A percentile compares a stretch with the other conserved stretches of the same genome.
These are phyloP conservation scores for Euphrasia confusa DNA, from an alignment of 257 asterid species.

Conservation along the genomic window DNA sequence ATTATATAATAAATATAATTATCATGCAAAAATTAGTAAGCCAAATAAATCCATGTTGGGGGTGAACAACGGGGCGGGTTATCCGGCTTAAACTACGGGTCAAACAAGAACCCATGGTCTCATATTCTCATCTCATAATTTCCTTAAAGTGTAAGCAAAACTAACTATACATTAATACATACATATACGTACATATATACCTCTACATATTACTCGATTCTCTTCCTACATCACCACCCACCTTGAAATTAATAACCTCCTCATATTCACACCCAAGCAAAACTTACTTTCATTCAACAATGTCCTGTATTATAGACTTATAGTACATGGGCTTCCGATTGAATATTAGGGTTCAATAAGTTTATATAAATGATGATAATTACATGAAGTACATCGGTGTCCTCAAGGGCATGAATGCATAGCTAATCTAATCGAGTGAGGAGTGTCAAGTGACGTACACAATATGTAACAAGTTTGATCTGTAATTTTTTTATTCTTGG, in stretches of 20 bases:
- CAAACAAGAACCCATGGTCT: constrained; percentile 56
- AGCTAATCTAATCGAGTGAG: too few species aligned
- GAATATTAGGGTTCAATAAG: too few species aligned
- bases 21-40: neutral
- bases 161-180: constrained; percentile 26
- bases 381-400: neutral
- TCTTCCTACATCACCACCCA: constrained; percentile 54
- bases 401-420: neutral
- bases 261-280: constrained; percentile 34
- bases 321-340: too few species aligned
- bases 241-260: constrained; percentile 48
- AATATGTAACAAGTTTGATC: too few species aligned
- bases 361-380: too few species aligned
- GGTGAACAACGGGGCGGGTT: constrained; percentile 37
- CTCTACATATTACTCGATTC: constrained; percentile 13
- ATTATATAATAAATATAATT: too few species aligned
- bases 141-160: constrained; percentile 51
- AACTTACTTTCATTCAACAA: constrained; percentile 24
- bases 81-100: constrained; percentile 53
- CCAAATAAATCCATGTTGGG: neutral
- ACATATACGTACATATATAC: neutral
- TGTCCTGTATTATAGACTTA: constrained; percentile 2
- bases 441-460: too few species aligned
- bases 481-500: too few species aligned
- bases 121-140: constrained; percentile 19